Percentiles rank a stretch among this genome's conserved stretches.
Conservation (phyloP, 139 green algal genomes). For the Choricystis sp. region DNA sequence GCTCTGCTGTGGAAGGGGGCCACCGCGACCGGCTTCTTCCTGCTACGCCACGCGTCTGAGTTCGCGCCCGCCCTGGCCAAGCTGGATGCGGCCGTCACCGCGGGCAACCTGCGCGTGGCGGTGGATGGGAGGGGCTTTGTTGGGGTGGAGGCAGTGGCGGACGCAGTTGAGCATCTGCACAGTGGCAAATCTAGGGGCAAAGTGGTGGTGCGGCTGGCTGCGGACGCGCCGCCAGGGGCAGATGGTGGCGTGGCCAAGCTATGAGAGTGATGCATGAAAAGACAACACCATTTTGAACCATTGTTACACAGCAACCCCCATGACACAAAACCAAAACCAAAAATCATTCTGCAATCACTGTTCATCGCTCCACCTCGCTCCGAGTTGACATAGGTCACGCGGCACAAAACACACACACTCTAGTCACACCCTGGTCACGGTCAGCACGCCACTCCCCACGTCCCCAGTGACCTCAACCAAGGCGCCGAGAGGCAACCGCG, state of each 20-base stretch:
- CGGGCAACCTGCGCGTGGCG: slow-evolving; percentile 25
- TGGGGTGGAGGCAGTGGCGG: slow-evolving; percentile 33
- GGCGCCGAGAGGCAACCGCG: no score
- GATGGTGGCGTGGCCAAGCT: background rate
- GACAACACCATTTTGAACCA: no score
- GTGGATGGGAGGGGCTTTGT: slow-evolving; percentile 26
- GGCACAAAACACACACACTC: no score
- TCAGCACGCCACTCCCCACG: no score
- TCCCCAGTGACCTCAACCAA: no score
- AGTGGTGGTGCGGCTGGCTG: slow-evolving; percentile 38
- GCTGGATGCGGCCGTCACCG: slow-evolving; percentile 15
- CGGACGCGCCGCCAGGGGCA: slow-evolving; percentile 9
- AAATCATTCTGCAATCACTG: no score
- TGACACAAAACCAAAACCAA: no score
- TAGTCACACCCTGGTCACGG: no score
- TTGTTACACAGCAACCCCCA: no score
- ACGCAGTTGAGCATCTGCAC: slow-evolving; percentile 57
- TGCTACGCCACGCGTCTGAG: slow-evolving; percentile 31
- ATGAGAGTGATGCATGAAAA: no score
- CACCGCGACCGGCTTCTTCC: slow-evolving; percentile 58
- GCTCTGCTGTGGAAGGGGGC: slow-evolving; percentile 63
- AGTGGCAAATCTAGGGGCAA: slow-evolving; percentile 56
- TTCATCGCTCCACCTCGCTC: no score
- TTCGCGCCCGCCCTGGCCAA: slow-evolving; percentile 25
- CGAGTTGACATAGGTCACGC: no score